A percentile compares a stretch with the other conserved stretches of the same genome.
Conservation (phyloP, 2,329 filamentous ascomycete genomes). For the Penicillium oxalicum region DNA sequence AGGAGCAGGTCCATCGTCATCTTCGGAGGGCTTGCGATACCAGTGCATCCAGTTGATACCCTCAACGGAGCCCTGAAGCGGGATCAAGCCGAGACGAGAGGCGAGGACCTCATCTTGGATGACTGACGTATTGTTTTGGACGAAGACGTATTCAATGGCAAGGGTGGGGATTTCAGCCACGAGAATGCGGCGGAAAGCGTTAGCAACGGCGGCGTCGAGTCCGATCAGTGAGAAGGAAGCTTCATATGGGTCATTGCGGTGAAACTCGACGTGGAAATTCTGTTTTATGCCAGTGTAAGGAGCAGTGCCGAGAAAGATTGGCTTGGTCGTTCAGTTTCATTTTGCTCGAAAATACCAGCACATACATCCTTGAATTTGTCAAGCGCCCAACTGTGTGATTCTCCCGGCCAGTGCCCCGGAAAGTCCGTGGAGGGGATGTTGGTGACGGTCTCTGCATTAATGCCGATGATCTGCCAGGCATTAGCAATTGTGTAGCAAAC, state of each 20-base stretch:
- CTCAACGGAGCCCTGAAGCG: constrained; percentile 71
- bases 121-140: constrained; percentile 94
- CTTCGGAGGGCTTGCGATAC: constrained; percentile 66
- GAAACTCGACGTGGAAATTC: constrained; percentile 70
- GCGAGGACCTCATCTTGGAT: constrained; percentile 97
- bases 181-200: constrained; percentile 94
- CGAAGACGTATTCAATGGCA: constrained; percentile 88
- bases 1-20: constrained; percentile 47
- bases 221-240: constrained; percentile 87
- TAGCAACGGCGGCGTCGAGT: constrained; percentile 86
- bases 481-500: constrained; percentile 1
- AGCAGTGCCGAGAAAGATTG: neutral
- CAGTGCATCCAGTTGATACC: constrained; percentile 78
- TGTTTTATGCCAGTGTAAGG: constrained; percentile 26
- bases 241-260: constrained; percentile 72
- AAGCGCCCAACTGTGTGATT: constrained; percentile 75
- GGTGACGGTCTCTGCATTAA: constrained; percentile 85
- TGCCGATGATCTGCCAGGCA: constrained; percentile 63
- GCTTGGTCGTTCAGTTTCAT: neutral
- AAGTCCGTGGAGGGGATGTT: constrained; percentile 87
- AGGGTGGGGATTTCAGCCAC: constrained; percentile 91
- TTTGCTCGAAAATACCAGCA: neutral
- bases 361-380: constrained; percentile 60
- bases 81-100: constrained; percentile 82
- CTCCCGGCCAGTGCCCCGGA: constrained; percentile 82